Conservation (phyloP, 345 rosid genomes). For the Rhodamnia rubescens region DNA sequence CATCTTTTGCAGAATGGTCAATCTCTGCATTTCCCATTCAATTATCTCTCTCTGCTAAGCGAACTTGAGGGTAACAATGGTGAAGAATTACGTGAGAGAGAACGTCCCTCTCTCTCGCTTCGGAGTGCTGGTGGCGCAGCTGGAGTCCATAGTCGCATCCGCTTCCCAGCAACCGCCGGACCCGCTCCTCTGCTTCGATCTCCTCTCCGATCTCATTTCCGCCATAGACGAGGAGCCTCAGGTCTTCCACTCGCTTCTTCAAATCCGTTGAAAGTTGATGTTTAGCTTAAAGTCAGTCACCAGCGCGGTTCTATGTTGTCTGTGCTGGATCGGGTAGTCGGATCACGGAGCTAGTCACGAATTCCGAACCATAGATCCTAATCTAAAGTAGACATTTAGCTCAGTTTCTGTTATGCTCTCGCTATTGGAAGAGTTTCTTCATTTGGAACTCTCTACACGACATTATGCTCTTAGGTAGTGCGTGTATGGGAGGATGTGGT, state of each 20-base stretch:
- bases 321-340: neutral
- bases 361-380: neutral
- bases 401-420: neutral
- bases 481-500: neutral
- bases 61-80: slow-evolving; percentile 22
- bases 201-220: slow-evolving; percentile 90
- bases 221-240: slow-evolving; percentile 84
- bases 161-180: slow-evolving; percentile 80
- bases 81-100: slow-evolving; percentile 60
- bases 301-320: neutral
- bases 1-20: neutral
- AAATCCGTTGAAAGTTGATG: neutral
- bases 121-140: slow-evolving; percentile 87
- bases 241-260: slow-evolving; percentile 17
- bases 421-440: neutral
- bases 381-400: neutral
- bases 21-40: neutral
- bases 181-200: slow-evolving; percentile 90
- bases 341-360: neutral
- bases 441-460: neutral
- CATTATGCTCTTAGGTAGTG: neutral
- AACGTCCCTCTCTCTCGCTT: slow-evolving; percentile 89
- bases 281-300: neutral
- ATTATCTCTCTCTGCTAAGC: neutral
- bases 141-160: slow-evolving; percentile 88